Evolutionary conservation across 345 rosid species (phyloP), one percentile per base, ranked within the genome.

Genomic region (Abelmoschus esculentus): DNA sequence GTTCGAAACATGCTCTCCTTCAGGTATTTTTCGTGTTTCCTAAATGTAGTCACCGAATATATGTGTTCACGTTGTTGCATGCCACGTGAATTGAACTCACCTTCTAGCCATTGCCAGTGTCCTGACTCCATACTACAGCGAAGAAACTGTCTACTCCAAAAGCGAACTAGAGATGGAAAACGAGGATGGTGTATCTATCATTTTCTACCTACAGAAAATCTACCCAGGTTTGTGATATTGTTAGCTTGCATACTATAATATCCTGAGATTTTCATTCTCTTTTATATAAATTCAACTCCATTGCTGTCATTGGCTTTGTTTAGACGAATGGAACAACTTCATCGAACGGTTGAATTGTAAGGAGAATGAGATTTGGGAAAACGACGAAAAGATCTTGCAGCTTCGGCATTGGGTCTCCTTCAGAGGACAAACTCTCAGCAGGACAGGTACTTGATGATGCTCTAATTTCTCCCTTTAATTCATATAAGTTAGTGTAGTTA

Each of bases 271-370:
- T 34, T 38, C 31, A 44, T 26, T 53, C 64, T 62, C 38, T 59
- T 46, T 77, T 13, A 46, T 67, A 42, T 56, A 46, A 52, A 63
- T 42, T 57, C 13, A 36, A 70, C 58, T 5, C 14, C 14, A 66
- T 68, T 63, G 38, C n/a, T 61, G 19, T 74, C 38, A 28, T 40
- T 72, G 67, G 65, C 46, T 61, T 34, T 63, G 76, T 42, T 71
- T 77, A 95, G 99, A 95, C 78, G 99, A 95, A 78, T 95, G 97
- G 99, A 90, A 86, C 54, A 91, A 91, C 84, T 90, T 95, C 79
- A 85, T 87, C 88, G 99, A 91, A 77, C 80, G 97, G 34, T 74
- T 95, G 60, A 84, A 81, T 70, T 90, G 97, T 74, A 84, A 83
- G 79, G 99, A 90, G 65, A 79, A 70, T 61, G 88, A 88, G 64